These are phyloP conservation scores for Psophocarpus tetragonolobus DNA, from an alignment of 306 rosid genomes.

Conservation along the genomic window DNA sequence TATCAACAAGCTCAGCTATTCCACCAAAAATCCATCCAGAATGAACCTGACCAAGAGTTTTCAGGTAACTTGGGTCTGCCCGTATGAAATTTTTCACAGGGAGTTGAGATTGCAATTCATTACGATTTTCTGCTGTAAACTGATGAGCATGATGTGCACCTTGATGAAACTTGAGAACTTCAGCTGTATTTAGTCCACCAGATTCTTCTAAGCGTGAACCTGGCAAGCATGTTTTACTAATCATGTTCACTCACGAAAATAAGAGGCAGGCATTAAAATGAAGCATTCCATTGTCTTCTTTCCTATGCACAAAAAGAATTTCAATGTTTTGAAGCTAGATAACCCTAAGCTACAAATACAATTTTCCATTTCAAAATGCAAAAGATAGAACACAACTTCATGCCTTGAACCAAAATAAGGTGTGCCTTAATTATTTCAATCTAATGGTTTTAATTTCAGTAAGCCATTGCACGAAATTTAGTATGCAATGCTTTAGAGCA, in stretches of 20 bases:
- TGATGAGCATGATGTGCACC: conserved; percentile 23
- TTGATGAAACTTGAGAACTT: conserved; percentile 19
- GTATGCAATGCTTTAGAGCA: not conserved
- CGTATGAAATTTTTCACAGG: conserved; percentile 36
- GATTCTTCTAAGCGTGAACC: conserved; percentile 40
- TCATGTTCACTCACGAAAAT: not conserved
- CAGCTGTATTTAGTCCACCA: conserved; percentile 16
- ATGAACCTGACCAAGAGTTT: conserved; percentile 64
- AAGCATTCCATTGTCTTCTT: conserved; percentile 4
- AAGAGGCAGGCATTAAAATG: conserved; percentile 21
- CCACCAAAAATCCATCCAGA: conserved; percentile 71
- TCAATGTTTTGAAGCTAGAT: not conserved
- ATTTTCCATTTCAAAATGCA: not conserved
- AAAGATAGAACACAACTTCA: not conserved
- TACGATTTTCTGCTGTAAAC: conserved; percentile 31
- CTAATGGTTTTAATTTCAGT: not conserved
- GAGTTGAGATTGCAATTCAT: conserved; percentile 13
- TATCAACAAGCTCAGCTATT: conserved; percentile 67
- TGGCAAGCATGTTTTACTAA: conserved; percentile 28
- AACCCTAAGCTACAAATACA: not conserved
- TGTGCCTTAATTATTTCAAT: conserved; percentile 9
- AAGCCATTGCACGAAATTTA: not conserved
- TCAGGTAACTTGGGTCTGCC: conserved; percentile 59
- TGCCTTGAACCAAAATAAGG: conserved; percentile 5
- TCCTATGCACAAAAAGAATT: not conserved